Evolutionary conservation across 495 filamentous ascomycete genomes (phyloP).

Genomic region (Hypoxylon fuscum): DNA sequence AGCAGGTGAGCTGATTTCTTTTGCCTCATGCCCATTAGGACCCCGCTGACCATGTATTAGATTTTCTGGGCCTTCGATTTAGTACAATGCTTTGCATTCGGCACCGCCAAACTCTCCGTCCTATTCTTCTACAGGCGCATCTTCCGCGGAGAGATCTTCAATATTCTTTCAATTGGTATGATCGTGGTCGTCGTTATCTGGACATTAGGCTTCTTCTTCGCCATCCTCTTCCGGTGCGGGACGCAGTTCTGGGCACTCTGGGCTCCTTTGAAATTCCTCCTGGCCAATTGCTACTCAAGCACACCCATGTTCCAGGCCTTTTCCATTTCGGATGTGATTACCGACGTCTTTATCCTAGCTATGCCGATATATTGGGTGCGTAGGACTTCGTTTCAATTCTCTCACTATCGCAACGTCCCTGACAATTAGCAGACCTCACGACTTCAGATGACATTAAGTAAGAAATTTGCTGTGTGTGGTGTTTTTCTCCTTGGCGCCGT

Average conservation of each 20-base stretch:
- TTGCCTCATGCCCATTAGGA: neutral
- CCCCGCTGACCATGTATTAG: neutral
- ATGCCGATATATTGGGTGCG: slow-evolving; percentile 6
- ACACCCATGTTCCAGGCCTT: slow-evolving; percentile 2
- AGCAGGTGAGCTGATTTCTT: neutral
- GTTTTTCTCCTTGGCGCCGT: slow-evolving; percentile 13
- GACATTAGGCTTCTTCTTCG: slow-evolving; percentile 37
- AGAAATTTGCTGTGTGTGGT: slow-evolving; percentile 2
- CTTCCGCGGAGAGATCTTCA: slow-evolving; percentile 35
- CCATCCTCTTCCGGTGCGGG: slow-evolving; percentile 31
- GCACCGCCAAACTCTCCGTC: slow-evolving; percentile 49
- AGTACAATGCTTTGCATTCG: slow-evolving; percentile 47
- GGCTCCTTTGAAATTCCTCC: slow-evolving; percentile 11
- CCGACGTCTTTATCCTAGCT: slow-evolving; percentile 23
- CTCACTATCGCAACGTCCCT: neutral
- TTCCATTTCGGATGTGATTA: slow-evolving; percentile 27
- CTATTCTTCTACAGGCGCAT: slow-evolving; percentile 46
- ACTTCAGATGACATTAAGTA: neutral
- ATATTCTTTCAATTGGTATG: slow-evolving; percentile 18
- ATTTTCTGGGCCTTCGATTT: slow-evolving; percentile 9
- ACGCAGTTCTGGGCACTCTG: slow-evolving; percentile 23
- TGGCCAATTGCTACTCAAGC: slow-evolving; percentile 11
- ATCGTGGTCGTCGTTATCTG: slow-evolving; percentile 28
- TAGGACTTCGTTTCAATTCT: neutral
- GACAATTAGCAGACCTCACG: neutral